Evolutionary conservation across 352 stramenopile species (phyloP), one percentile per base, ranked within the genome.

Genomic region (Peronospora farinosa): DNA sequence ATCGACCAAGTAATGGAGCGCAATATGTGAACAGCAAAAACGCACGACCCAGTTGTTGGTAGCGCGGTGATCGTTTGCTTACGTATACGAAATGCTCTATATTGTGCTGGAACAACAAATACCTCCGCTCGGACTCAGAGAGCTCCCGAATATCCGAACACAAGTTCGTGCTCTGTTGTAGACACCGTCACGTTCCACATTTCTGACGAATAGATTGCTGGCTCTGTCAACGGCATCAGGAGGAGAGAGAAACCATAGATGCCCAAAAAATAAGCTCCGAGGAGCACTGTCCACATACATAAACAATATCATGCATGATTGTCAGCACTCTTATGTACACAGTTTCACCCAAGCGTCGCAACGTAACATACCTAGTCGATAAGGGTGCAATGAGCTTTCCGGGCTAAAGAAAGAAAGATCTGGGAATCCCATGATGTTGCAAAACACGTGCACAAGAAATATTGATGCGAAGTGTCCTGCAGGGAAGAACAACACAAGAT

Each of bases 351-450:
- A 17, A 44, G 7, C 2, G 23, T 19, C 15, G 32, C 19, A 2
- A 42, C 1, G 15, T 5, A 13, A 58, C 67, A 9, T 53, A 91
- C 81, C 66, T 77, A 76, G 78, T 77, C 79, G 79, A 60, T 78
- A 91, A 47, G 64, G 54, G 31, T 90, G 78, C 51, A 92, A 57
- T n/a, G 69, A 73, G 48, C 69, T 89, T 7, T 90, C 78, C 1
- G 74, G 74, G 27, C 74, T 84, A 51, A 92, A 87, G 54, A 95
- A 95, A 11, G 73, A 77, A 33, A 95, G 49, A 41, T 93, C 83
- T 10, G 94, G 94, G 31, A 98, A 88, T 40, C 94, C 94, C 89
- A 97, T 96, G 49, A 92, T 71, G 60, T 98, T 98, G 81, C 94
- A 98, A 54, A 97, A 97, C 13, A 93, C 69, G 66, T 98, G 95